Evolutionary conservation across 2,329 filamentous ascomycete genomes (phyloP).

Genomic region (Penicillium sp.): DNA sequence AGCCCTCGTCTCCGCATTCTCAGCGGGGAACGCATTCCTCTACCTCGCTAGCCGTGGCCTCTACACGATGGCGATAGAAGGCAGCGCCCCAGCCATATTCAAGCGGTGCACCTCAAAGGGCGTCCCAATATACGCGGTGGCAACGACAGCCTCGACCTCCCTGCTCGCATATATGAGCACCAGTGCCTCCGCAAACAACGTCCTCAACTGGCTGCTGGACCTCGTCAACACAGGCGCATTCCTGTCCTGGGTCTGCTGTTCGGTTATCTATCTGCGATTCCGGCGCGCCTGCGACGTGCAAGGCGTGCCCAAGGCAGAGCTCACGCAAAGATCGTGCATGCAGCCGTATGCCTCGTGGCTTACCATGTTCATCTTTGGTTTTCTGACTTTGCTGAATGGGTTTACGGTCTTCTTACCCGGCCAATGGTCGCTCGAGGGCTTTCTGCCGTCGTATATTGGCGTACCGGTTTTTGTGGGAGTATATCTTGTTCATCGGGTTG

Average conservation of each 20-base stretch:
- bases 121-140: conserved; percentile 71
- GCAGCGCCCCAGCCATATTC: conserved; percentile 58
- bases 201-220: conserved; percentile 51
- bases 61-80: conserved; percentile 69
- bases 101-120: conserved; percentile 60
- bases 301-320: conserved; percentile 64
- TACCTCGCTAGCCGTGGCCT: conserved; percentile 71
- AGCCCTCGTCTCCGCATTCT: conserved; percentile 69
- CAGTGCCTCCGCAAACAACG: conserved; percentile 62
- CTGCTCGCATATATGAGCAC: conserved; percentile 73
- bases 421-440: conserved; percentile 64
- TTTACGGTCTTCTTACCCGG: conserved; percentile 51
- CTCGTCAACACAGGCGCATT: conserved; percentile 28
- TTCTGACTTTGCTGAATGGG: conserved; percentile 12
- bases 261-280: conserved; percentile 71
- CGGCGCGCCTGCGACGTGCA: conserved; percentile 69
- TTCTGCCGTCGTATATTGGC: conserved; percentile 64
- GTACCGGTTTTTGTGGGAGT: conserved; percentile 59
- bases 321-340: conserved; percentile 69
- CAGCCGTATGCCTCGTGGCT: conserved; percentile 74
- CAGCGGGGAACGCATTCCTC: conserved; percentile 68
- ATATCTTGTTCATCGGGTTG: conserved; percentile 15
- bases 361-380: conserved; percentile 29
- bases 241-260: conserved; percentile 56
- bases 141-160: conserved; percentile 65